phyloP scores from a whole-genome alignment of 202 grass and related monocot species.

The Dendrocalamus latiflorus region DNA sequence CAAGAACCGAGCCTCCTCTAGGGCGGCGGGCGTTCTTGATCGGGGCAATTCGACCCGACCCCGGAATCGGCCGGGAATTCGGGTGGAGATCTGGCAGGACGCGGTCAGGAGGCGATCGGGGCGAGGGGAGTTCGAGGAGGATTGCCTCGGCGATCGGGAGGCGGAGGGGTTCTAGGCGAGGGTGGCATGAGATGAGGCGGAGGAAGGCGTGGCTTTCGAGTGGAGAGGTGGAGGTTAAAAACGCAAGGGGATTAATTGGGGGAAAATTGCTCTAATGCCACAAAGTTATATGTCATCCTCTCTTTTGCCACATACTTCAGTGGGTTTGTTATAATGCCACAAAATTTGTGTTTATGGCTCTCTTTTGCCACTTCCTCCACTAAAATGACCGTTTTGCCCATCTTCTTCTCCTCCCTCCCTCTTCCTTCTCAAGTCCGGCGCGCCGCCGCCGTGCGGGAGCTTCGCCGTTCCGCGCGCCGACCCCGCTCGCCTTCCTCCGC shows the following conservation, averaged over 20 bases:
- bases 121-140: background rate
- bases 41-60: conserved; percentile 8
- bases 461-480: no score
- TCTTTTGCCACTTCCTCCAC: no score
- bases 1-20: background rate
- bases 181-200: conserved; percentile 27
- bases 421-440: no score
- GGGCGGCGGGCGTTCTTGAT: conserved; percentile 1
- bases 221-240: background rate
- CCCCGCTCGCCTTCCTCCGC: no score
- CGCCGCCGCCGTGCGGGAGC: no score
- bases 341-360: no score
- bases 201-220: conserved; percentile 8
- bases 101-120: background rate
- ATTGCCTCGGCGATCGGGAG: conserved; percentile 8
- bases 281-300: no score
- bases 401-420: no score
- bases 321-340: no score
- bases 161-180: conserved; percentile 42
- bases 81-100: background rate
- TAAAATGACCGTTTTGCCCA: no score
- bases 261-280: no score
- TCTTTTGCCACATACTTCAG: no score
- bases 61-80: background rate
- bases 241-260: conserved; percentile 23